Evolutionary conservation across 2,329 filamentous ascomycete genomes (phyloP).

Genomic region (Phaeosphaeria sp.): DNA sequence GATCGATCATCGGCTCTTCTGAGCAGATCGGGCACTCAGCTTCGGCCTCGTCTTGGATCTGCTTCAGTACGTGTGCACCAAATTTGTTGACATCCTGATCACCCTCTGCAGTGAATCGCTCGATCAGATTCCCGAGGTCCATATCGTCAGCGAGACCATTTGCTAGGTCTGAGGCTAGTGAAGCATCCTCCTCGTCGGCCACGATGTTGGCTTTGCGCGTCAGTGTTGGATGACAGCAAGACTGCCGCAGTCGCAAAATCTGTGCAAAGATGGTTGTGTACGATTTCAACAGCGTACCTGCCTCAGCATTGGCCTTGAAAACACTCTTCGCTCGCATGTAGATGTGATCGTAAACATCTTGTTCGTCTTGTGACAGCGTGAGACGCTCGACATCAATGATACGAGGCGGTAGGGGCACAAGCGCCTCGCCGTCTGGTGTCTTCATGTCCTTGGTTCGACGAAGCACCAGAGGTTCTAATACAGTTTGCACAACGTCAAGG

Average conservation of each 20-base stretch:
- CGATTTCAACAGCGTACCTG: conserved; percentile 90
- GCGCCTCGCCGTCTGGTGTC: conserved; percentile 80
- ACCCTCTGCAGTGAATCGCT: conserved; percentile 74
- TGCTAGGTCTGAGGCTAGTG: conserved; percentile 75
- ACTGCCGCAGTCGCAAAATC: conserved; percentile 88
- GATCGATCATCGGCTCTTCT: conserved; percentile 94
- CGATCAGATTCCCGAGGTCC: conserved; percentile 87
- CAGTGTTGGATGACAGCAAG: conserved; percentile 90
- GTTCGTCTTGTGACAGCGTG: conserved; percentile 82
- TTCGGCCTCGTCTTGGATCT: conserved; percentile 88
- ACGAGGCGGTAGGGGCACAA: conserved; percentile 84
- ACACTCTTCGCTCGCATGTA: conserved; percentile 82
- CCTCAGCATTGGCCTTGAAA: conserved; percentile 85
- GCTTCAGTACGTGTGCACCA: conserved; percentile 83
- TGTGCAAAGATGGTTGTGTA: conserved; percentile 98
- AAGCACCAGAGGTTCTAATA: conserved; percentile 93
- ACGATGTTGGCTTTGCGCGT: conserved; percentile 85
- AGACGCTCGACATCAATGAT: conserved; percentile 86
- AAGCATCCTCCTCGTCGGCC: conserved; percentile 86
- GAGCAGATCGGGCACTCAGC: conserved; percentile 94
- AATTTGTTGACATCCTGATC: conserved; percentile 73
- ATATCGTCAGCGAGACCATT: conserved; percentile 92
- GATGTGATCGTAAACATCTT: conserved; percentile 92
- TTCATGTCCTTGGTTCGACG: conserved; percentile 98
- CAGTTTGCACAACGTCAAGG: conserved; percentile 94